These are phyloP conservation scores for Trichoderma sp. DNA, from an alignment of 2,329 filamentous ascomycete species.

Conservation along the genomic window DNA sequence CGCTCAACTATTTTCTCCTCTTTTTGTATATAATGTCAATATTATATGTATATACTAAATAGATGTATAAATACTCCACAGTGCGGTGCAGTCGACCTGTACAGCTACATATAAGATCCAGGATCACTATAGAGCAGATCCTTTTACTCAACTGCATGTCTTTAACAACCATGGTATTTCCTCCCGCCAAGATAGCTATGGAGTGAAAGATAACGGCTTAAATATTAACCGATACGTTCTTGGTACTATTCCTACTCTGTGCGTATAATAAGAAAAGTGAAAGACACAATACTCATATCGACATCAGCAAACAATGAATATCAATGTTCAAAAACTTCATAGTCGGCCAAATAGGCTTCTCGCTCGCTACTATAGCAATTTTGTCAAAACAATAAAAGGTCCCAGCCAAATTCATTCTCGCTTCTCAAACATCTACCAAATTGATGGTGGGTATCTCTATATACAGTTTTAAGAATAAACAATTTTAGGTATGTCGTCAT, in stretches of 20 bases:
- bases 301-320: background rate
- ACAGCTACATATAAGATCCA: background rate
- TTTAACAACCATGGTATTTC: no score
- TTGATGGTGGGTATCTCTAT: conserved; percentile 39
- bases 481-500: conserved; percentile 23
- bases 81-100: background rate
- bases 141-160: no score
- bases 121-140: background rate
- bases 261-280: background rate
- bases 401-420: conserved; percentile 30
- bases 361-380: conserved; percentile 27
- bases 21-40: background rate
- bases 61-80: background rate
- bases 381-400: background rate
- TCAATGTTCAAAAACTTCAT: background rate
- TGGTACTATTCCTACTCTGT: background rate
- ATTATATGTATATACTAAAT: background rate
- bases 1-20: no score
- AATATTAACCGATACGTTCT: no score
- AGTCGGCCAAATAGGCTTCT: conserved; percentile 32
- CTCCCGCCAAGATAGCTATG: background rate
- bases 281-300: background rate
- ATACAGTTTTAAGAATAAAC: conserved; percentile 29
- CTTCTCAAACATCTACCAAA: conserved; percentile 27
- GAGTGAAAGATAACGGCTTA: background rate